Conservation (phyloP, 2,329 filamentous ascomycete species). For the Xylariaceae sp. region DNA sequence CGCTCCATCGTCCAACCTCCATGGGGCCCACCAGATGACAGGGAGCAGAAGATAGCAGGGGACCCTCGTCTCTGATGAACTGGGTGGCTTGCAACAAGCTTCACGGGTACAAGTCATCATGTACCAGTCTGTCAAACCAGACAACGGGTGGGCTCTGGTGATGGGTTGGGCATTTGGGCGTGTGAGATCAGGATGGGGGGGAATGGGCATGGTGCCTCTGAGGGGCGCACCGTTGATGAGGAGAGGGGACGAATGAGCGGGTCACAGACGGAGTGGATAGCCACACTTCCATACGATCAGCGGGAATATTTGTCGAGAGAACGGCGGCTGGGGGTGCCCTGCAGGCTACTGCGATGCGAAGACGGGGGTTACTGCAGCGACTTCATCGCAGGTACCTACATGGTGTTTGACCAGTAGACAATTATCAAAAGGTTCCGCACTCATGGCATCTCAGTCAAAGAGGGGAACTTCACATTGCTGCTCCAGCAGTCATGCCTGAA, state of each 20-base stretch:
- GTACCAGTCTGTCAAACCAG: no score
- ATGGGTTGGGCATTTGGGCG: conserved; percentile 2
- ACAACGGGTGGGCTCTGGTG: background rate
- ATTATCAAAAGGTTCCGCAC: conserved; percentile 8
- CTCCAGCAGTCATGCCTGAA: conserved; percentile 2
- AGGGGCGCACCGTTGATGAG: conserved; percentile 15
- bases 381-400: conserved; percentile 27
- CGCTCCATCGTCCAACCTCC: conserved; percentile 8
- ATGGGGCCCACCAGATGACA: conserved; percentile 14
- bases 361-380: conserved; percentile 23
- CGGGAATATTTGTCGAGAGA: conserved; percentile 25
- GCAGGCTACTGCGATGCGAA: conserved; percentile 26
- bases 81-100: conserved; percentile 10
- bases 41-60: conserved; percentile 1
- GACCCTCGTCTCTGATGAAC: conserved; percentile 4
- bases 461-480: background rate
- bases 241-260: conserved; percentile 23
- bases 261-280: conserved; percentile 15
- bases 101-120: conserved; percentile 9
- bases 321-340: conserved; percentile 28
- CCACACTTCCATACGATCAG: conserved; percentile 28
- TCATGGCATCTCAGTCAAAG: background rate
- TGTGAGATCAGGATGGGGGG: conserved; percentile 30
- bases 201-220: background rate
- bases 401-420: conserved; percentile 15